Evolutionary conservation across 768 basidiomycete genomes (phyloP), one percentile per base, ranked within the genome.

Genomic region (Russula ochroleuca): DNA sequence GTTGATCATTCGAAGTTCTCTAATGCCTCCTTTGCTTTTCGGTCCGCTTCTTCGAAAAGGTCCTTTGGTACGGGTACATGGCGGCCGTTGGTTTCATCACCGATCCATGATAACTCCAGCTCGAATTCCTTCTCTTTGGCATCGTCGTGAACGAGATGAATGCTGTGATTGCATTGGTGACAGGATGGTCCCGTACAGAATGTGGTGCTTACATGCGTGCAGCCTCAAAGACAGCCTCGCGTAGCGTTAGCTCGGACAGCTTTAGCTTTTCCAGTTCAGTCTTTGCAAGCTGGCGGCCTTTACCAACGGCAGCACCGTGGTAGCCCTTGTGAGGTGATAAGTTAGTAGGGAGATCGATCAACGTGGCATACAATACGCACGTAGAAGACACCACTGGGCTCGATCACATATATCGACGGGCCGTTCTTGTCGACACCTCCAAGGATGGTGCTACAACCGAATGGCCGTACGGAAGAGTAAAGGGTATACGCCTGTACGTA

Each of bases 91-190:
- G 89, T 91, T 76, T 96, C 92, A 38, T 85, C 81, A 43, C 94
- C 85, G 63, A 98, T 86, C 97, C 97, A 99, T 40, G 94, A 91
- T 82, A 99, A 85, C 76, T 99, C 97, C 31, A 99, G 83, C 73
- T 98, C 97, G 67, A 99, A 98, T 55, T 95, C 92, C 73, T 98
- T 98, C 78, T 98, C 95, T 75, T 98, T 97, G 65, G 91, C 87
- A 73, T 98, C 97, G 67, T 98, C 96, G 72, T 99, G 97, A 17
- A 97, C 94, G 45, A 93, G 84, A 76, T 99, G 94, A 73, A 98
- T 96, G 73, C 96, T 99, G 73, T 33, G 49, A 54, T 17, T 47
- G 19, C 17, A 65, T 60, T 65, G 9, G 25, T 28, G n/a, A 62
- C n/a, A 23, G 38, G 21, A 9, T 23, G 25, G 57, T 48, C 41